Evolutionary conservation across 2,329 filamentous ascomycete genomes (phyloP).

Genomic region (Microthyrium microscopicum): DNA sequence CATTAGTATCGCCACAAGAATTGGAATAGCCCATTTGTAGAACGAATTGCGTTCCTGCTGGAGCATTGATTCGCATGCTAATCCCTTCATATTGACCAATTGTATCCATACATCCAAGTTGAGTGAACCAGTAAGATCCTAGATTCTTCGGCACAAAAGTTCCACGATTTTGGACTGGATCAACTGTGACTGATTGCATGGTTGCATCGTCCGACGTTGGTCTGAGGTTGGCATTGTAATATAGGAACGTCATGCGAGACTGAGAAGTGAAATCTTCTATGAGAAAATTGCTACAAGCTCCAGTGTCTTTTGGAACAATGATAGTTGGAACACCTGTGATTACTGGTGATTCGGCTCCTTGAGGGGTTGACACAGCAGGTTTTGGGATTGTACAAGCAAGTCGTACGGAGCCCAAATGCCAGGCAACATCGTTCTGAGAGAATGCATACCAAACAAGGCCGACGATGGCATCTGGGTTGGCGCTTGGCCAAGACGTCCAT

Average conservation of each 20-base stretch:
- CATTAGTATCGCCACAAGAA: conserved; percentile 26
- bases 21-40: conserved; percentile 34
- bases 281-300: conserved; percentile 16
- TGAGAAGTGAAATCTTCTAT: conserved; percentile 47
- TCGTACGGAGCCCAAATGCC: conserved; percentile 33
- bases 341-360: too few relatives aligned
- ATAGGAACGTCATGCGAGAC: conserved; percentile 43
- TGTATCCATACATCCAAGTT: conserved; percentile 37
- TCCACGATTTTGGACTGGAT: conserved; percentile 30
- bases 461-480: conserved; percentile 32
- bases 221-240: conserved; percentile 41
- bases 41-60: conserved; percentile 32
- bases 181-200: conserved; percentile 39
- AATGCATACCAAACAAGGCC: conserved; percentile 29
- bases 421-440: conserved; percentile 21
- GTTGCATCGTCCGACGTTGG: conserved; percentile 40
- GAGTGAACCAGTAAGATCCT: conserved; percentile 41
- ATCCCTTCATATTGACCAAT: conserved; percentile 37
- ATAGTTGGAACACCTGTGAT: too few relatives aligned
- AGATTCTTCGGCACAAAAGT: conserved; percentile 33
- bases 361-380: not conserved
- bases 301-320: not conserved
- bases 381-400: conserved; percentile 23
- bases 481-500: conserved; percentile 31
- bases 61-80: conserved; percentile 37